These are phyloP conservation scores for Musa itinerans DNA, from an alignment of 176 grass and related monocot species.

Conservation along the genomic window DNA sequence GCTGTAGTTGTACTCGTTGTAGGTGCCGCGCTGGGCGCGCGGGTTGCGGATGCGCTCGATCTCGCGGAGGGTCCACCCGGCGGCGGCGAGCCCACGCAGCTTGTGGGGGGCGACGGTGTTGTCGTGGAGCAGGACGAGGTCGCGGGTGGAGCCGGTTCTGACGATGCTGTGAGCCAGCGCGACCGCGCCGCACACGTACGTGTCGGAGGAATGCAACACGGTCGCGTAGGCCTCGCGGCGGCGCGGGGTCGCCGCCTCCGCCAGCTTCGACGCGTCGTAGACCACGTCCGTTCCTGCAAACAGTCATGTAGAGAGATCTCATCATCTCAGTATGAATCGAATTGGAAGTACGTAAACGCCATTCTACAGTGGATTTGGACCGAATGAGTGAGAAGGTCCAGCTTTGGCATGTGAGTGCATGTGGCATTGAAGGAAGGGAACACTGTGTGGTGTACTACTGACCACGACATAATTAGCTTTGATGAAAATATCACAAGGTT, in stretches of 20 bases:
- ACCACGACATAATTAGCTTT: too few species aligned
- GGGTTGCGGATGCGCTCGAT: slow-evolving; percentile 86
- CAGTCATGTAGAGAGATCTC: too few species aligned
- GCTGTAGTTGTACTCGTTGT: slow-evolving; percentile 99
- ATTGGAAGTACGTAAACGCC: too few species aligned
- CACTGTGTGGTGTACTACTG: too few species aligned
- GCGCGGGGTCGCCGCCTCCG: background rate
- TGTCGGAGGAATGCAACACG: slow-evolving; percentile 84
- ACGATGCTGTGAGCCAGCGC: slow-evolving; percentile 84
- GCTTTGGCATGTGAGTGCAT: too few species aligned
- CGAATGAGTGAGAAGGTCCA: too few species aligned
- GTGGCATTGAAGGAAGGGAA: too few species aligned
- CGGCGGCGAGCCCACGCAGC: slow-evolving; percentile 39
- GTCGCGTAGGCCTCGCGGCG: slow-evolving; percentile 79
- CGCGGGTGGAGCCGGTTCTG: slow-evolving; percentile 42
- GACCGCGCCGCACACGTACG: slow-evolving; percentile 86
- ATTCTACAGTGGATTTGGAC: too few species aligned
- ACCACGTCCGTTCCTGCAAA: slow-evolving; percentile 11
- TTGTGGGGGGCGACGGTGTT: slow-evolving; percentile 34
- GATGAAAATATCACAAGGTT: too few species aligned
- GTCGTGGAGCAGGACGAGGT: slow-evolving; percentile 67
- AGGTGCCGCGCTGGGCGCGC: slow-evolving; percentile 46
- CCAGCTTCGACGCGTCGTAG: slow-evolving; percentile 13
- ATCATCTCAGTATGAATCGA: too few species aligned
- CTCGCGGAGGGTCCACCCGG: slow-evolving; percentile 50